Evolutionary conservation across 441 rosid species (phyloP), one percentile per base, ranked within the genome.

Genomic region (Pelargonium fulgidum): DNA sequence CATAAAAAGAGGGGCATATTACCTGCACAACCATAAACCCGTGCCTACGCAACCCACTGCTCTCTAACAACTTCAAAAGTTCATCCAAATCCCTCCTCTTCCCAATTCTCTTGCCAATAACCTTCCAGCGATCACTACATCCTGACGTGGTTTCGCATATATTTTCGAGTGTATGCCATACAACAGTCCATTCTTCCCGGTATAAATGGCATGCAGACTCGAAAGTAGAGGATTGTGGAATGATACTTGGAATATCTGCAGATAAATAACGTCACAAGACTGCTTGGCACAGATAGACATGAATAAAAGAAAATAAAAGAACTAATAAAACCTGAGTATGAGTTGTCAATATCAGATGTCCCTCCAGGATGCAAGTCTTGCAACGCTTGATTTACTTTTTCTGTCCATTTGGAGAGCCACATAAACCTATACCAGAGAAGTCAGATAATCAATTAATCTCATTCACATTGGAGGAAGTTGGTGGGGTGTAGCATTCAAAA

Each of bases 51-150:
- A 95, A 74, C 76, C 97, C 99, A 77, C 84, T 80, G 74, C 67
- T 78, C 72, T 89, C 96, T 69, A 95, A 79, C 81, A 85, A 81
- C 83, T 85, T 87, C 69, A 95, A 82, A 76, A 92, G 95, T 44
- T 85, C 95, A 70, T 88, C 73, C 52, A 91, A 80, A 4, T 83
- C 96, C 80, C 92, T 82, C 81, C 80, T 89, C 86, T 95, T 95
- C 65, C 86, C 86, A n/a, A 80, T 64, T 64, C 73, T 78, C 79
- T 79, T 92, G 70, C 76, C 80, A 48, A 58, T 75, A 74, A 88
- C 90, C 77, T 80, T 87, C 98, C 98, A 92, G 50, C 88, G 82
- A 67, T 81, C 78, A 76, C 84, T 83, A 80, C 85, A 88, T 78
- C 79, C 81, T 26, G 81, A 71, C 54, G 85, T 72, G 61, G 68